Percentiles rank a stretch among this genome's conserved stretches.
Evolutionary conservation across 805 yeast genomes (phyloP).

Genomic region (Starmera quercuum): DNA sequence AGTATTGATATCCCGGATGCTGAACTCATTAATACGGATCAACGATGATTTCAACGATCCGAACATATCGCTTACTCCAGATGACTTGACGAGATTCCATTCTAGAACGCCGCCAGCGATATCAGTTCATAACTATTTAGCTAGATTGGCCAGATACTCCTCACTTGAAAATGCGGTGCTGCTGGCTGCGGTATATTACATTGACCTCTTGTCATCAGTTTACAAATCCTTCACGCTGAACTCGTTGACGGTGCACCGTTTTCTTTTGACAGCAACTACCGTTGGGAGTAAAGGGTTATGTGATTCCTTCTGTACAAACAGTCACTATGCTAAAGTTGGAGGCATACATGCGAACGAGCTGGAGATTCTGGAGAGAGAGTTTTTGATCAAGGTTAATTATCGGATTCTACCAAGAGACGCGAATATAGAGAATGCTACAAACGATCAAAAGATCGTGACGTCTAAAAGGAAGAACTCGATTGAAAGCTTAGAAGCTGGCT

Average conservation of each 20-base stretch:
- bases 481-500: slow-evolving; percentile 8
- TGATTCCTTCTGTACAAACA: slow-evolving; percentile 89
- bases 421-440: slow-evolving; percentile 30
- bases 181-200: slow-evolving; percentile 79
- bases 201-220: slow-evolving; percentile 73
- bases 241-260: slow-evolving; percentile 90
- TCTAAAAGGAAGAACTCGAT: slow-evolving; percentile 14
- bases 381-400: slow-evolving; percentile 73
- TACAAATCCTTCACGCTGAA: slow-evolving; percentile 78
- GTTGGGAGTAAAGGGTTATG: slow-evolving; percentile 87
- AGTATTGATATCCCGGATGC: slow-evolving; percentile 68
- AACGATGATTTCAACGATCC: slow-evolving; percentile 49
- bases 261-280: slow-evolving; percentile 82
- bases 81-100: slow-evolving; percentile 76
- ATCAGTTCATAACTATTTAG: slow-evolving; percentile 67
- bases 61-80: slow-evolving; percentile 24
- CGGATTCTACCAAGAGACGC: slow-evolving; percentile 53
- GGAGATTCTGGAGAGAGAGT: slow-evolving; percentile 84
- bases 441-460: slow-evolving; percentile 13
- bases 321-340: slow-evolving; percentile 93
- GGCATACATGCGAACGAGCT: slow-evolving; percentile 81
- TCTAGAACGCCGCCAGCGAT: slow-evolving; percentile 89
- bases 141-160: slow-evolving; percentile 76
- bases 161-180: slow-evolving; percentile 79
- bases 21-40: slow-evolving; percentile 61